Evolutionary conservation across 2,329 filamentous ascomycete genomes (phyloP), one percentile per base, ranked within the genome.

Genomic region (Penicillium paneum): DNA sequence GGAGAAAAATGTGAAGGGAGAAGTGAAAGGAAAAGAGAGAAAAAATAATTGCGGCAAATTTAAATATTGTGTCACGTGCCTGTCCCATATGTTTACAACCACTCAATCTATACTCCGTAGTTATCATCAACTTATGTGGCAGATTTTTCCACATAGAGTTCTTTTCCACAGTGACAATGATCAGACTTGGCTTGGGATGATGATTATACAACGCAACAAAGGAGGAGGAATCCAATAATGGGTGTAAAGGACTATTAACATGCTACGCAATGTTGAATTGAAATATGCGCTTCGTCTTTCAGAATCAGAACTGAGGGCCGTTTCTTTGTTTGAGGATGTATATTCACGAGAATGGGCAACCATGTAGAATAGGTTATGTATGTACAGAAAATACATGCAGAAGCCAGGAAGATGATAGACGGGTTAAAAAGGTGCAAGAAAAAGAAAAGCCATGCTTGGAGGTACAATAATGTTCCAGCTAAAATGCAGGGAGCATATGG

Each of bases 341-440:
- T 39, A 39, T 50, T 54, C 46, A 54, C 32, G 7, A 49, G n/a
- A 49, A 31, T 29, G 8, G 45, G 36, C 31, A 35, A 49, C 36
- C 44, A 36, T 53, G 43, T 40, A 52, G 29, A 21, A 32, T 28
- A 32, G 12, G 40, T 8, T 15, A 32, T 50, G 51, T 54, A 54
- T 50, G n/a, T 54, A 54, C 52, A 54, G 32, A 28, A 49, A 32
- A 19, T 12, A 44, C 26, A 50, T 54, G 46, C 32, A 54, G 12
- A 53, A 41, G 21, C 29, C 50, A 49, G 24, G 10, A 41, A 41
- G n/a, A 42, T 42, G 8, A 13, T 28, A 53, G 36, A 49, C 35
- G 49, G 28, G 28, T 32, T 52, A 34, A 21, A 38, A 35, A 45
- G 32, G 31, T 49, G 29, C 19, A 21, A 41, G 12, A 26, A 28